A percentile compares a stretch with the other conserved stretches of the same genome.
phyloP scores from a whole-genome alignment of 441 rosid genomes.

The Brassica hybrid region DNA sequence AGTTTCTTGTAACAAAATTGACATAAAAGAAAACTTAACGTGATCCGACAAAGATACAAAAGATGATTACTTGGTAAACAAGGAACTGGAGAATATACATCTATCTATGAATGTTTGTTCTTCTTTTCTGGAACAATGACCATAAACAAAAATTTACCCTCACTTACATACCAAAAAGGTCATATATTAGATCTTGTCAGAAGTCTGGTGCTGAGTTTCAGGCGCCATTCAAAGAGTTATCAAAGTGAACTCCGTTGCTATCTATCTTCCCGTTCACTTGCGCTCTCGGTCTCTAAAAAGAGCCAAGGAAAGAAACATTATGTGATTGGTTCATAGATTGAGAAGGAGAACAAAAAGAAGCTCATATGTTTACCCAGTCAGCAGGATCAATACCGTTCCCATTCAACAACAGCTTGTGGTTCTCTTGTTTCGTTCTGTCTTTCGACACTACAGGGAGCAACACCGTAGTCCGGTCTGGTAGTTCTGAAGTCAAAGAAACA shows the following conservation, averaged over 20 bases:
- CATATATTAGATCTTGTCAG: not conserved
- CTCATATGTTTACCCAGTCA: constrained; percentile 67
- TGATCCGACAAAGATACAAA: not conserved
- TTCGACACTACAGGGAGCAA: constrained; percentile 76
- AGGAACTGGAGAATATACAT: constrained; percentile 39
- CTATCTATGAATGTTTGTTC: not conserved
- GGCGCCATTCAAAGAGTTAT: constrained; percentile 76
- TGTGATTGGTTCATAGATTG: constrained; percentile 1
- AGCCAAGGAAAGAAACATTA: constrained; percentile 8
- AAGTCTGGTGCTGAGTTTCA: constrained; percentile 43
- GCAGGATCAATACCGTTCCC: constrained; percentile 84
- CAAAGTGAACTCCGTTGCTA: constrained; percentile 60
- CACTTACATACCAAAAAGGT: not conserved
- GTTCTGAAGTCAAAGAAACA: constrained; percentile 55
- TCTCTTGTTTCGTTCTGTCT: constrained; percentile 84
- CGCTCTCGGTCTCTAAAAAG: constrained; percentile 73
- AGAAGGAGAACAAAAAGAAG: not conserved
- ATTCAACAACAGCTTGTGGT: constrained; percentile 83
- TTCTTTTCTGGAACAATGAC: constrained; percentile 23
- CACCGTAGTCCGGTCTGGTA: constrained; percentile 72
- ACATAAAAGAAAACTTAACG: not conserved
- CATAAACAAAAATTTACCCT: constrained; percentile 10
- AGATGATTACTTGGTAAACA: constrained; percentile 39
- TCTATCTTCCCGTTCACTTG: constrained; percentile 93
- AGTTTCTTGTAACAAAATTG: constrained; percentile 23